Conservation (phyloP, 1,139 yeast species). For the Kodamaea sp. region DNA sequence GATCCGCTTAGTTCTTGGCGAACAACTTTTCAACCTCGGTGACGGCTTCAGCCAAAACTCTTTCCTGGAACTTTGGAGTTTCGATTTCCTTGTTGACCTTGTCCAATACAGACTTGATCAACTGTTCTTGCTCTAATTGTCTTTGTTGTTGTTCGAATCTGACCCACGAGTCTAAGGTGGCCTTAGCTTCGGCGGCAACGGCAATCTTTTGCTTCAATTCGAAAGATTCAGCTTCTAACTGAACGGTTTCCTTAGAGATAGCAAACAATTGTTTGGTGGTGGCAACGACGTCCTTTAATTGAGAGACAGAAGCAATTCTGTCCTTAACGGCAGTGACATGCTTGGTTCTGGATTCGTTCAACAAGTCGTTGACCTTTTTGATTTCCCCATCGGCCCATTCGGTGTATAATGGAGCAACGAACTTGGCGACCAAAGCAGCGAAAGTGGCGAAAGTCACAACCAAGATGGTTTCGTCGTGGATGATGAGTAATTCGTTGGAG, state of each 20-base stretch:
- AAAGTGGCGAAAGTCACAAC: slow-evolving; percentile 79
- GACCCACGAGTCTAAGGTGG: slow-evolving; percentile 98
- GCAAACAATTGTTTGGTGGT: slow-evolving; percentile 91
- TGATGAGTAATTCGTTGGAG: slow-evolving; percentile 87
- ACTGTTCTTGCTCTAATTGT: slow-evolving; percentile 93
- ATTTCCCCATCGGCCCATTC: slow-evolving; percentile 94
- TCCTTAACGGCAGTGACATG: slow-evolving; percentile 91
- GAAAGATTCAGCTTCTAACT: slow-evolving; percentile 90
- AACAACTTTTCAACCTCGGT: slow-evolving; percentile 89
- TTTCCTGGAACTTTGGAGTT: slow-evolving; percentile 93
- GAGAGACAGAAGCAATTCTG: slow-evolving; percentile 85
- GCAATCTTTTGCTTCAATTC: slow-evolving; percentile 90
- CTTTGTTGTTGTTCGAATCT: slow-evolving; percentile 97
- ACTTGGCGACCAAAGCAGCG: slow-evolving; percentile 75
- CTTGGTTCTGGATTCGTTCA: slow-evolving; percentile 85
- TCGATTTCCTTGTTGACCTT: slow-evolving; percentile 85
- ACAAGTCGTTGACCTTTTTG: slow-evolving; percentile 74
- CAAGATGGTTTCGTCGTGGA: slow-evolving; percentile 92
- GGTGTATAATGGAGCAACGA: slow-evolving; percentile 90
- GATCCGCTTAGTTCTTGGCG: slow-evolving; percentile 37
- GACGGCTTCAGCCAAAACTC: slow-evolving; percentile 85
- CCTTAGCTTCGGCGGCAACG: slow-evolving; percentile 85
- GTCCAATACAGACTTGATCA: slow-evolving; percentile 80
- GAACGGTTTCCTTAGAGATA: slow-evolving; percentile 93
- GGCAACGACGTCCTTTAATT: slow-evolving; percentile 87